These are phyloP conservation scores for Sarcodon sp. DNA, from an alignment of 768 basidiomycete species.

Conservation along the genomic window DNA sequence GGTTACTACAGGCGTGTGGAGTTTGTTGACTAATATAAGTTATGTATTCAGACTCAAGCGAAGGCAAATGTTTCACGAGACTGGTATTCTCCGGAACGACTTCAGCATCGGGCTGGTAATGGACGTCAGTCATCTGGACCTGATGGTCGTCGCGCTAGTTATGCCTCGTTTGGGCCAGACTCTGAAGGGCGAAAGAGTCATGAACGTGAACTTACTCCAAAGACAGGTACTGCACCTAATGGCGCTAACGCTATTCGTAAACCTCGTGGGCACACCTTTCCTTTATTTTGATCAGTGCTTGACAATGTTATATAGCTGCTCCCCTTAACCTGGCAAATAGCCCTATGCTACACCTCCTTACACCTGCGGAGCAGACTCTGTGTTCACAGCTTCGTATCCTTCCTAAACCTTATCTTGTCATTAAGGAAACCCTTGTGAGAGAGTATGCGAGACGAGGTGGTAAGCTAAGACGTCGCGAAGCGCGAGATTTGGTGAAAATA, in stretches of 20 bases:
- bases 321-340: conserved; percentile 89
- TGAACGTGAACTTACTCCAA: conserved; percentile 51
- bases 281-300: conserved; percentile 2
- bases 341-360: conserved; percentile 81
- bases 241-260: conserved; percentile 20
- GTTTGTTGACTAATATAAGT: conserved; percentile 3
- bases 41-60: conserved; percentile 37
- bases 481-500: conserved; percentile 82
- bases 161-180: conserved; percentile 11
- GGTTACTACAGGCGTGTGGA: not conserved
- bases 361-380: conserved; percentile 74
- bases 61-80: conserved; percentile 48
- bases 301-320: conserved; percentile 19
- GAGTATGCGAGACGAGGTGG: conserved; percentile 89
- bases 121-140: conserved; percentile 42
- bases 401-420: conserved; percentile 89
- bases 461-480: conserved; percentile 78
- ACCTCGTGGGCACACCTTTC: conserved; percentile 21
- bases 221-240: conserved; percentile 16
- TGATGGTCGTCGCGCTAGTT: conserved; percentile 27
- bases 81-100: conserved; percentile 38
- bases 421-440: conserved; percentile 90
- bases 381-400: conserved; percentile 86
- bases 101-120: conserved; percentile 29
- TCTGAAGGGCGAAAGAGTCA: conserved; percentile 42